Conservation (phyloP, 2,329 filamentous ascomycete genomes). For the Malbranchea zuffiana region DNA sequence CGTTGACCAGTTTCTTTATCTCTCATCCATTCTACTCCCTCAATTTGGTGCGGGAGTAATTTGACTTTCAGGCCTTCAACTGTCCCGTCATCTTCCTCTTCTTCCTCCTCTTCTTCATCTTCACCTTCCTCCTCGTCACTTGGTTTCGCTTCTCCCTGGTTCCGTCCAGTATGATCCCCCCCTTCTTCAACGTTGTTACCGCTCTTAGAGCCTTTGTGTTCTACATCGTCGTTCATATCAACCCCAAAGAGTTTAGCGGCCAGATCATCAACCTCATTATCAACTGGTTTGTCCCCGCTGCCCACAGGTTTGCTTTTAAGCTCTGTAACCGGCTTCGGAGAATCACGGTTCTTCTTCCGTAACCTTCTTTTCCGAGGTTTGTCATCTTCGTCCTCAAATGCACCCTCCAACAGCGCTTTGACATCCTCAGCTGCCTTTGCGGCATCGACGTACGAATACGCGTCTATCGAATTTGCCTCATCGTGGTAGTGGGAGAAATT, state of each 20-base stretch:
- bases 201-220: too few species aligned
- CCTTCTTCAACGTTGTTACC: conserved; percentile 29
- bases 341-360: conserved; percentile 34
- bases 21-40: conserved; percentile 90
- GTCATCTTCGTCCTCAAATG: conserved; percentile 42
- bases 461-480: conserved; percentile 45
- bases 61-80: conserved; percentile 78
- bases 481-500: conserved; percentile 39
- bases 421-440: conserved; percentile 43
- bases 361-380: conserved; percentile 29
- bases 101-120: conserved; percentile 39
- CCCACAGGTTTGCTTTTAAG: too few species aligned
- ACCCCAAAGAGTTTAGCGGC: conserved; percentile 35
- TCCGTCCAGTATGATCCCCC: conserved; percentile 40
- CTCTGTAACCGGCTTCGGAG: too few species aligned
- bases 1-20: conserved; percentile 79
- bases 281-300: too few species aligned
- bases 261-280: conserved; percentile 32
- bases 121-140: conserved; percentile 25
- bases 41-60: conserved; percentile 84
- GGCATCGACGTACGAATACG: conserved; percentile 40
- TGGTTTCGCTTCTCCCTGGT: conserved; percentile 45
- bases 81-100: conserved; percentile 49
- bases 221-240: conserved; percentile 29
- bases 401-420: conserved; percentile 41